phyloP scores from a whole-genome alignment of 192 early-diverging fungal species.

The Coemansia umbellata region DNA sequence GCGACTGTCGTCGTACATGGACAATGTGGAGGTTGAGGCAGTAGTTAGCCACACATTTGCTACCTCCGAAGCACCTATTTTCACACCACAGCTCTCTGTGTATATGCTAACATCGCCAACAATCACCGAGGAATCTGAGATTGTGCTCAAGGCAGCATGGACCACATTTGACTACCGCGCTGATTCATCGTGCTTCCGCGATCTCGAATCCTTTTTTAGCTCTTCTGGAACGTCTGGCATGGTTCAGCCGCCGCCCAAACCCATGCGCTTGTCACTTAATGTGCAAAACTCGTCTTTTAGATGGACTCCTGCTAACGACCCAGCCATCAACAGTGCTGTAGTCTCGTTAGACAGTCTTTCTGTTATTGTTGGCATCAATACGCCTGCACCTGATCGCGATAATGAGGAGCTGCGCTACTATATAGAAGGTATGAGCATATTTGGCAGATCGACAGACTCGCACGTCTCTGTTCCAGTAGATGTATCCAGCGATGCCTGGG shows the following conservation, averaged over 20 bases:
- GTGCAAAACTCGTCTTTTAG: slow-evolving; percentile 45
- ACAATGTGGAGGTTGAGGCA: slow-evolving; percentile 22
- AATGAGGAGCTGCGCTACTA: slow-evolving; percentile 50
- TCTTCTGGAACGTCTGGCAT: slow-evolving; percentile 45
- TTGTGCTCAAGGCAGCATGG: slow-evolving; percentile 47
- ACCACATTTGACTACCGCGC: slow-evolving; percentile 41
- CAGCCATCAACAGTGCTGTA: slow-evolving; percentile 31
- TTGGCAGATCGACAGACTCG: slow-evolving; percentile 38
- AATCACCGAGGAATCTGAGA: slow-evolving; percentile 41
- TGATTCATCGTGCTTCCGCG: slow-evolving; percentile 40
- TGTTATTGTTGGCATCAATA: slow-evolving; percentile 47
- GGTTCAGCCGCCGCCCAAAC: slow-evolving; percentile 51
- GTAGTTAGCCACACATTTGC: slow-evolving; percentile 49
- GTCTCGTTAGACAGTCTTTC: slow-evolving; percentile 44
- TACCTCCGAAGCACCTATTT: slow-evolving; percentile 30
- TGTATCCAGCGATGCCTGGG: slow-evolving; percentile 47
- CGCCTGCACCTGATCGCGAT: slow-evolving; percentile 32
- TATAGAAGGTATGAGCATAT: slow-evolving; percentile 40
- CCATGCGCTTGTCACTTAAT: slow-evolving; percentile 46
- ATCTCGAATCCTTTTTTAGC: slow-evolving; percentile 47
- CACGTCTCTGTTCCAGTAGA: slow-evolving; percentile 14
- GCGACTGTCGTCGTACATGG: slow-evolving; percentile 42
- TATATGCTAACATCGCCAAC: slow-evolving; percentile 48
- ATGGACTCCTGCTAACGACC: slow-evolving; percentile 26
- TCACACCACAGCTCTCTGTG: slow-evolving; percentile 47